Evolutionary conservation across 352 stramenopile genomes (phyloP).

Genomic region (Phytophthora meadii): DNA sequence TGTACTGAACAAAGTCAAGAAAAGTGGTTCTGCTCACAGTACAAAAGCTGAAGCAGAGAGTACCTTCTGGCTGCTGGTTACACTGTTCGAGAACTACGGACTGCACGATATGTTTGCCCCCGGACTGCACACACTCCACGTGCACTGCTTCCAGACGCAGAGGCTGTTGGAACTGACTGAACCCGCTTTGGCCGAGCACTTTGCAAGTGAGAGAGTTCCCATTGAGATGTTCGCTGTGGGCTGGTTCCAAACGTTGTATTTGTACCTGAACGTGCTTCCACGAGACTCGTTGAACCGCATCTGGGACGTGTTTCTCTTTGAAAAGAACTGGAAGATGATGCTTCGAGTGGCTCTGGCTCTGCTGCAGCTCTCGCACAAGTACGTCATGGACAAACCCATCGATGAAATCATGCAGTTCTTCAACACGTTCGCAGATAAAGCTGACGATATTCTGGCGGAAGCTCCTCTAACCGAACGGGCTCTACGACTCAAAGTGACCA

Average conservation of each 20-base stretch:
- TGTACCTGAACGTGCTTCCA: conserved; percentile 87
- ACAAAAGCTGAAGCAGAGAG: conserved; percentile 69
- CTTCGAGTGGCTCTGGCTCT: conserved; percentile 74
- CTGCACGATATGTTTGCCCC: conserved; percentile 84
- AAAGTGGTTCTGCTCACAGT: conserved; percentile 43
- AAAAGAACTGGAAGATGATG: conserved; percentile 90
- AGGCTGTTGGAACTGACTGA: conserved; percentile 65
- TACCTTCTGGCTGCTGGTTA: conserved; percentile 84
- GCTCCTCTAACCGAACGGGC: conserved; percentile 53
- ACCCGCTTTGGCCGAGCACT: conserved; percentile 70
- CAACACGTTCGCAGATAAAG: conserved; percentile 78
- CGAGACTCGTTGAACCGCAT: conserved; percentile 73
- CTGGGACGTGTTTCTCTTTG: conserved; percentile 89
- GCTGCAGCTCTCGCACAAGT: conserved; percentile 67
- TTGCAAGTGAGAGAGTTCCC: conserved; percentile 79
- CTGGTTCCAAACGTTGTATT: conserved; percentile 90
- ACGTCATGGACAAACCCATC: conserved; percentile 72
- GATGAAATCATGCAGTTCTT: conserved; percentile 90
- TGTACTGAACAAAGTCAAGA: conserved; percentile 85
- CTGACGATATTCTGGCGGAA: conserved; percentile 63
- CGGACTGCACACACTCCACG: conserved; percentile 69
- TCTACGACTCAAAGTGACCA: conserved; percentile 81
- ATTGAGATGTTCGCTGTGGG: conserved; percentile 90
- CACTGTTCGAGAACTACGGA: conserved; percentile 83
- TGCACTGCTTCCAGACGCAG: conserved; percentile 86